Evolutionary conservation across 139 green algal genomes (phyloP).

Genomic region (Tetratostichococcus sp.): DNA sequence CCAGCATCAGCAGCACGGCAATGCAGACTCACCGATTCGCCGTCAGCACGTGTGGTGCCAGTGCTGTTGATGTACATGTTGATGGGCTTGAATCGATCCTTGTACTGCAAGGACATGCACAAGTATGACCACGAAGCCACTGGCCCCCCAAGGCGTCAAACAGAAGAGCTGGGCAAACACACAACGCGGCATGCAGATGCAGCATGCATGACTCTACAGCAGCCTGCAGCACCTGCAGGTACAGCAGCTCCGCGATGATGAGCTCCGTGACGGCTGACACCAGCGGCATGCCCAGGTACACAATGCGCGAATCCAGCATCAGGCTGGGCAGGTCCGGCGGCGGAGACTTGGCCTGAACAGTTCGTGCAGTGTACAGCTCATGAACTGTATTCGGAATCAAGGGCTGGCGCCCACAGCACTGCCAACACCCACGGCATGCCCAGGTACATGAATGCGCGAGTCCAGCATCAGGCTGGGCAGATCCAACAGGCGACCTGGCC

Average conservation of each 20-base stretch:
- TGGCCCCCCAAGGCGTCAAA: no score
- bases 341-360: slow-evolving; percentile 6
- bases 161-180: no score
- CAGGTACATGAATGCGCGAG: no score
- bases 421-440: no score
- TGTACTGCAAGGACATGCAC: slow-evolving; percentile 14
- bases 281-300: slow-evolving; percentile 88
- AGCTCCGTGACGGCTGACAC: slow-evolving; percentile 86
- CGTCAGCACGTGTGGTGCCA: slow-evolving; percentile 75
- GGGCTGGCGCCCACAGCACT: no score
- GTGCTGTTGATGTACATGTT: slow-evolving; percentile 92
- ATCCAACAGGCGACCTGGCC: no score
- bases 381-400: not conserved
- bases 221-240: slow-evolving; percentile 74
- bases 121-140: no score
- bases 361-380: not conserved
- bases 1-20: no score
- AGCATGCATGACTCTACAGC: no score
- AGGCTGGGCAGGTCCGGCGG: slow-evolving; percentile 85
- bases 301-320: slow-evolving; percentile 79
- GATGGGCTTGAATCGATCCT: slow-evolving; percentile 65
- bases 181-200: no score
- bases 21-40: slow-evolving; percentile 62
- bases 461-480: no score
- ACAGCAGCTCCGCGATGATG: slow-evolving; percentile 81